Base-by-base conservation (phyloP, 148 eudicot species). In the Camellia japonica region DNA sequence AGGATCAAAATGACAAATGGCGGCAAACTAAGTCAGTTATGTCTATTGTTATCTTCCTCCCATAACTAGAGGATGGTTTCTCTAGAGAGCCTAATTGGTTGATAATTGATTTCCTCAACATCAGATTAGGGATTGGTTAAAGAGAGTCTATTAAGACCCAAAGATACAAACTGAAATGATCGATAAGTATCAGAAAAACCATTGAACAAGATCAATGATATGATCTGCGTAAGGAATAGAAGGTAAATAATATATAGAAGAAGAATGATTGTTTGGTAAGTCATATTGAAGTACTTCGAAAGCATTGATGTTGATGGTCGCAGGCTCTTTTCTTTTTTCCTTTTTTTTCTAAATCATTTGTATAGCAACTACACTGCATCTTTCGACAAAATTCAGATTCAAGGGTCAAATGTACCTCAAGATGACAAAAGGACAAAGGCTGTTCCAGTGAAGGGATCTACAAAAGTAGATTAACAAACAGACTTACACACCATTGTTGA, bases 51-150 rank as follows among this genome's bases (percentile, higher is more conserved):
- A 20, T 19, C 43, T 30, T 73, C 15, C 16, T 4, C 51, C 63
- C 64, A 51, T n/a, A 74, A 42, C 62, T 43, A 44, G 77, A 74
- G 51, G 46, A 38, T 23, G 38, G 77, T 74, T 74, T 74, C 52
- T 8, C 14, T 15, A 41, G 20, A 59, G 66, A 59, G 14, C 78
- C 14, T 59, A 74, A 59, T 42, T 74, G 30, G 13, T 59, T 6
- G 23, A 42, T 38, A 42, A 59, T 10, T 58, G 65, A 8, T 18
- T 43, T 56, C 47, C 66, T 58, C 66, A 59, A 42, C 43, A 42
- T 8, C 4, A 8, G 60, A 74, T 18, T 74, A 9, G 3, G 13
- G 7, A 20, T 71, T 49, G 75, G 75, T 20, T 51, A 19, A 7
- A 51, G 59, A 20, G 3, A 49, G 43, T 42, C 20, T 20, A 71